Base-by-base conservation (phyloP, 148 eudicot species). In the Rhododendron ferrugineum region DNA sequence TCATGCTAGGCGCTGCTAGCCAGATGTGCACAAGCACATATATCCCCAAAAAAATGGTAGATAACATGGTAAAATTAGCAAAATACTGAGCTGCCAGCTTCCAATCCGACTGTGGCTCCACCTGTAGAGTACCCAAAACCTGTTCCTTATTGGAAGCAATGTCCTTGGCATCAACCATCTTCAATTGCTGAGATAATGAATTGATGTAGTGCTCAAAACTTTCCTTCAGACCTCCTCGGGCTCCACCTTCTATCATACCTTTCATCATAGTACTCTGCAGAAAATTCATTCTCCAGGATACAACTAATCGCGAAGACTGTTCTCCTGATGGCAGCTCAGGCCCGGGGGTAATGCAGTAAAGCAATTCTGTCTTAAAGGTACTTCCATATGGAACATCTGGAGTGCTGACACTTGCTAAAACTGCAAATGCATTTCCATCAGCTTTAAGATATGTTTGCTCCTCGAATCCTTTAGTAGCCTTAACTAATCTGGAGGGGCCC, bases 231-330 rank as follows among this genome's bases (percentile, higher is more conserved):
- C 98, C 94, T 86, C 92, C 95, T 54, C 91, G 92, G 60, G 98
- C 95, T 81, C 99, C 99, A 87, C 89, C 87, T 90, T 95, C 98
- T 84, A 96, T 93, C 96, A 96, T 93, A 83, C 98, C 94, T 90
- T 91, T 94, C 96, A 96, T 94, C 98, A 96, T 95, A 77, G 98
- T 94, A 85, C 95, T 97, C 89, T 97, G 99, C 56, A 90, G 84
- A 86, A 97, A 97, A 88, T 97, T 97, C 81, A 91, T 83, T 42
- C 98, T 88, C 94, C 94, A 97, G 10, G 99, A 95, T 84, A 93
- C 82, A 22, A 91, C 94, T 83, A 97, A 78, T 15, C 88, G 90
- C 26, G 98, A 89, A 79, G 93, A 91, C 86, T 91, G 94, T 70
- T 97, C 96, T 85, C 95, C 96, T 34, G 98, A 92, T 46, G 96